Conservation (phyloP, 2,329 filamentous ascomycete species). For the Cladophialophora exuberans region DNA sequence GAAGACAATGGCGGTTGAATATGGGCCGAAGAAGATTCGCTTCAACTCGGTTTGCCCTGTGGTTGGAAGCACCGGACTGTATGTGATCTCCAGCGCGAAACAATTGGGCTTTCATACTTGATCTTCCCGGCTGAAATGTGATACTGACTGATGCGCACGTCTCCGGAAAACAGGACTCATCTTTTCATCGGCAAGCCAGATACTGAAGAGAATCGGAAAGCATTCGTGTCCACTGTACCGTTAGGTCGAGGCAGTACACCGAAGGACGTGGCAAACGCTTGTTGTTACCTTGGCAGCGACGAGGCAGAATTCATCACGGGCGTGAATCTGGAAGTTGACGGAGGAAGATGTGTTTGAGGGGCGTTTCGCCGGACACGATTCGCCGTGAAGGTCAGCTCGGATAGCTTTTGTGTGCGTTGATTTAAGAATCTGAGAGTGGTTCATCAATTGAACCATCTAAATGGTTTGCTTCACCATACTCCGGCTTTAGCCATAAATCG, state of each 20-base stretch:
- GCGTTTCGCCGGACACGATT: too few species aligned
- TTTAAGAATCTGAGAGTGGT: too few species aligned
- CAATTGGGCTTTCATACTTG: background rate
- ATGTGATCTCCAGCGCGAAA: conserved; percentile 25
- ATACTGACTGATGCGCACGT: background rate
- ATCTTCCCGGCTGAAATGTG: background rate
- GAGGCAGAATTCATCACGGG: conserved; percentile 69
- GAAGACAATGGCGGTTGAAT: conserved; percentile 72
- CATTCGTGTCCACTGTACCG: conserved; percentile 48
- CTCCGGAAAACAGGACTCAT: conserved; percentile 37
- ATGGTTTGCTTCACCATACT: too few species aligned
- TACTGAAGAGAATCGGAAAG: conserved; percentile 48
- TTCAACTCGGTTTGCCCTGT: conserved; percentile 74
- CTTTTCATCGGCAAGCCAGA: conserved; percentile 47
- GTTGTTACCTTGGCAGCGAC: conserved; percentile 70
- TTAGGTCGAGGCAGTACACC: conserved; percentile 48
- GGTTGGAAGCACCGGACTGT: conserved; percentile 65
- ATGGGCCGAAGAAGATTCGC: conserved; percentile 70
- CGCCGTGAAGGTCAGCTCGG: too few species aligned
- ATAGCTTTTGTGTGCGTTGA: too few species aligned
- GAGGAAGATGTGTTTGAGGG: conserved; percentile 29
- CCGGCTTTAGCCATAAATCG: too few species aligned
- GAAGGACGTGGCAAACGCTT: conserved; percentile 71
- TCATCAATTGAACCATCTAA: too few species aligned
- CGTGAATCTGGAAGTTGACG: conserved; percentile 33